A percentile compares a stretch with the other conserved stretches of the same genome.
Evolutionary conservation across 805 yeast genomes (phyloP).

Genomic region (Saccharomyces paradoxus): DNA sequence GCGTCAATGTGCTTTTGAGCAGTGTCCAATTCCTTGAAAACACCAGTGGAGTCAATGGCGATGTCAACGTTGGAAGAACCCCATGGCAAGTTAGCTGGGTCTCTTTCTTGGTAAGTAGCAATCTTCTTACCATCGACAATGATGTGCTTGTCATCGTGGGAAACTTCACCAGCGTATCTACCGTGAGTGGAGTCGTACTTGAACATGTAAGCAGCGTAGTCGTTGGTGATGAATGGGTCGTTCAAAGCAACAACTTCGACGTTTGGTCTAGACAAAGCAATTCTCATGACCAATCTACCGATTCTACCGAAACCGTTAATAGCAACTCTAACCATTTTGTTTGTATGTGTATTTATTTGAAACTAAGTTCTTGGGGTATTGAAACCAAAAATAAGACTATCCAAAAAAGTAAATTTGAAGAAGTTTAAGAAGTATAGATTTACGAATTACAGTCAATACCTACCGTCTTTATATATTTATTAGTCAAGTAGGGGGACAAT

Average conservation of each 20-base stretch:
- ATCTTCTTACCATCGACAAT: constrained; percentile 45
- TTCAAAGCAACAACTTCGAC: constrained; percentile 58
- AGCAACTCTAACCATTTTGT: constrained; percentile 39
- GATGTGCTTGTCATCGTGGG: constrained; percentile 43
- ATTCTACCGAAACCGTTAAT: constrained; percentile 71
- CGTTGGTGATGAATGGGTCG: constrained; percentile 61
- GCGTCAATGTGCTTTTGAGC: constrained; percentile 63
- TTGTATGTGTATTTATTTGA: constrained; percentile 1
- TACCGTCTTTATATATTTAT: neutral
- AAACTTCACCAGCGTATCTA: constrained; percentile 50
- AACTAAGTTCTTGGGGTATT: neutral
- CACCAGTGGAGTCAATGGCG: constrained; percentile 67
- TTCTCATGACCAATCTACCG: constrained; percentile 61
- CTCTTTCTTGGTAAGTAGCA: constrained; percentile 54
- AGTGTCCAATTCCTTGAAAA: constrained; percentile 56
- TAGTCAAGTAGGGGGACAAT: neutral
- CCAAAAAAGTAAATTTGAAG: neutral
- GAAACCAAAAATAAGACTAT: neutral
- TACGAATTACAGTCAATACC: neutral
- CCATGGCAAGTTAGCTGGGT: constrained; percentile 64
- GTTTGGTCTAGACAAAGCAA: constrained; percentile 45
- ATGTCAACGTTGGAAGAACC: constrained; percentile 52
- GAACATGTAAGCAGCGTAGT: constrained; percentile 68
- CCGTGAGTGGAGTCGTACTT: constrained; percentile 71
- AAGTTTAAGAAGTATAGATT: neutral